These are phyloP conservation scores for Scheffersomyces lignosus DNA, from an alignment of 805 yeast species.

Conservation along the genomic window DNA sequence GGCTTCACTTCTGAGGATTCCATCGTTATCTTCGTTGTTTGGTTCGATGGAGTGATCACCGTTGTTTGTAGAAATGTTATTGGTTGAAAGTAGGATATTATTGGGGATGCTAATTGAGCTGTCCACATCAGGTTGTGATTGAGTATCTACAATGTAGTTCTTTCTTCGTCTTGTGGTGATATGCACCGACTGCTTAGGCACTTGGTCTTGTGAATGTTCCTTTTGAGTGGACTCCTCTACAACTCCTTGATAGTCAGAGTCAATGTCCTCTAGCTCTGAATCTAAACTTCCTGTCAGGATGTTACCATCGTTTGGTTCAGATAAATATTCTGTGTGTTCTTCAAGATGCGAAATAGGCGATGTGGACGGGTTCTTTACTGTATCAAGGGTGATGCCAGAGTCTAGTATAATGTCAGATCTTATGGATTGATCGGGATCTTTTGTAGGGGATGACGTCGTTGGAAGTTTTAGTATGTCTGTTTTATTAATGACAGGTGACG, in stretches of 20 bases:
- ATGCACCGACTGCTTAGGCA: constrained; percentile 2
- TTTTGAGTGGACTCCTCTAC: neutral
- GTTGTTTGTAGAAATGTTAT: neutral
- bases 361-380: neutral
- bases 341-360: neutral
- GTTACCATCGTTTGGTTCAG: constrained; percentile 10
- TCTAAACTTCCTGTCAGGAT: too few species aligned
- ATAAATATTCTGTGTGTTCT: neutral
- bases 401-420: constrained; percentile 1
- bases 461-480: constrained; percentile 9
- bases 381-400: neutral
- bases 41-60: neutral
- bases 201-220: constrained; percentile 2
- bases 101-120: too few species aligned
- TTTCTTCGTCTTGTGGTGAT: constrained; percentile 5
- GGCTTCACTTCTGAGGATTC: constrained; percentile 9
- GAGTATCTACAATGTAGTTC: constrained; percentile 15
- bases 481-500: constrained; percentile 20
- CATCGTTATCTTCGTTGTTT: neutral
- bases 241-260: constrained; percentile 10
- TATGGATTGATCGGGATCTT: neutral
- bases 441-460: constrained; percentile 5
- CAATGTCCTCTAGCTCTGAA: constrained; percentile 23
- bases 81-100: too few species aligned
- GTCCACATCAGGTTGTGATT: constrained; percentile 8